Base-by-base conservation (phyloP, 805 yeast species). In the Tetrapisispora taiwanensis region DNA sequence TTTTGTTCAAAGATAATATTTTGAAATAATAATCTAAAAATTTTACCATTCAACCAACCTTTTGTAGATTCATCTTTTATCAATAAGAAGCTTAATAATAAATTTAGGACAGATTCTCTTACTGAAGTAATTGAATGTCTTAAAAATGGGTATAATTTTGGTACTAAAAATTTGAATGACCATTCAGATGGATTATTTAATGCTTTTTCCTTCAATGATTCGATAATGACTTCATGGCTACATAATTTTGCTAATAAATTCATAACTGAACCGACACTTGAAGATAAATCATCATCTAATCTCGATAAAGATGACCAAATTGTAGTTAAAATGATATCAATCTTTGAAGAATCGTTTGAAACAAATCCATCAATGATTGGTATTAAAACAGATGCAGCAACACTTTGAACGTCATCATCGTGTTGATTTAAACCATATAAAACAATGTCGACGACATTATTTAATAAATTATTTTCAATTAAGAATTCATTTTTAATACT, bases 351-450 rank as follows among this genome's bases (percentile, higher is more conserved):
- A 43, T 80, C 75, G 36, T 82, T 66, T 32, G 73, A 69, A n/a
- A 89, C 89, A 61, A 90, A 86, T 50, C 86, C 85, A n/a, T 74
- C 70, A 1, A 95, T 88, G 39, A 92, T 85, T 3, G 98, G 98
- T 0, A 90, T 72, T 42, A 92, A 68, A 1, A 95, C 87, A 2
- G 95, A 84, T 0, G 98, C 97, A 20, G 95, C 88, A 38, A 90
- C 96, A 8, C 96, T 88, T 62, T 94, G 97, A 22, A 92, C 97
- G 60, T 92, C 99, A 62, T 89, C 97, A 54, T 88, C 95, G 44
- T 78, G 73, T 48, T 73, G 76, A 49, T 79, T 80, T 39, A 92
- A 67, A 3, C 97, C 95, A 63, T 84, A 86, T 36, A 92, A 68
- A 1, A 92, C 97, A 75, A 92, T 84, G 36, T 78, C 72, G 3